These are phyloP conservation scores for Leccinum ochraceum DNA, from an alignment of 768 basidiomycete genomes.

Conservation along the genomic window DNA sequence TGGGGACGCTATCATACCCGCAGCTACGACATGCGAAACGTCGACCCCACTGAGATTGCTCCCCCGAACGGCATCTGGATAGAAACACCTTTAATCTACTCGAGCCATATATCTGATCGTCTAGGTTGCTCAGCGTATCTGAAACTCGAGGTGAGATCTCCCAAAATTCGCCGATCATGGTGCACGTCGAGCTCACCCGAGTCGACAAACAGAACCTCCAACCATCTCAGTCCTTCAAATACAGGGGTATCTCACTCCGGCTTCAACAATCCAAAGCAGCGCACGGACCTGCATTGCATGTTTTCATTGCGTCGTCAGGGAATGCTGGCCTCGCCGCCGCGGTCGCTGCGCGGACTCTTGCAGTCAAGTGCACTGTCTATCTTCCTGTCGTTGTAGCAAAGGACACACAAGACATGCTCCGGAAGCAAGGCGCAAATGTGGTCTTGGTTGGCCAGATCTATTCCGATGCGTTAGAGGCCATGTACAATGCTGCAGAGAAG, in stretches of 20 bases:
- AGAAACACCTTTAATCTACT: conserved; percentile 67
- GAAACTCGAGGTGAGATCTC: conserved; percentile 63
- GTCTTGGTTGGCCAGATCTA: conserved; percentile 60
- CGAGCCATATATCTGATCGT: conserved; percentile 54
- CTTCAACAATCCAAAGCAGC: conserved; percentile 49
- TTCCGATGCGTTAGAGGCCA: conserved; percentile 54
- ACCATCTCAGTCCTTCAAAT: conserved; percentile 76
- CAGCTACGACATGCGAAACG: conserved; percentile 8
- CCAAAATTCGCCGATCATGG: background rate
- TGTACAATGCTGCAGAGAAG: conserved; percentile 43
- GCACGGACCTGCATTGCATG: conserved; percentile 56
- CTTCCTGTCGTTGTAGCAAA: conserved; percentile 55
- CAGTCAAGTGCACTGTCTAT: conserved; percentile 64
- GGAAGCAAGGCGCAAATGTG: conserved; percentile 55
- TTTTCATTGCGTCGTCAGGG: conserved; percentile 75
- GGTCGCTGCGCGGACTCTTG: conserved; percentile 54
- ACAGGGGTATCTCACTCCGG: conserved; percentile 67
- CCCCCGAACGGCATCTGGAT: conserved; percentile 44
- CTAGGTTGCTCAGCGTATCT: conserved; percentile 59
- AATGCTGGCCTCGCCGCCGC: conserved; percentile 79
- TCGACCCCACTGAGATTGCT: background rate
- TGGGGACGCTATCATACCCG: background rate
- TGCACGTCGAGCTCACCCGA: background rate
- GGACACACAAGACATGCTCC: conserved; percentile 51
- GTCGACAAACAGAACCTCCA: conserved; percentile 61